Conservation (phyloP, 768 basidiomycete genomes). For the Lyophyllum semitale region DNA sequence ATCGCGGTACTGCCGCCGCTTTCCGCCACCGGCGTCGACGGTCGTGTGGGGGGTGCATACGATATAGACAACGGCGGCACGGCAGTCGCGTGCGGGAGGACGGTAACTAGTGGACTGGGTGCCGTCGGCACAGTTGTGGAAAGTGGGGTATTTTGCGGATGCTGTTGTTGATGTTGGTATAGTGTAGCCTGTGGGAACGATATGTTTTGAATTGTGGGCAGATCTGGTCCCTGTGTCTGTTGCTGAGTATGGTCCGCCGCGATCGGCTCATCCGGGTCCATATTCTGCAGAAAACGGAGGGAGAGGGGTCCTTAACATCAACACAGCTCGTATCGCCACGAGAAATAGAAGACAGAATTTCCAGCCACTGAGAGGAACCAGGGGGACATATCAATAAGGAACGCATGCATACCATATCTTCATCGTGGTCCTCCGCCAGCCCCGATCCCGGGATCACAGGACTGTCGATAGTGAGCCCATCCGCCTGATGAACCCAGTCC, state of each 20-base stretch:
- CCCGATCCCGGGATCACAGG: conserved; percentile 30
- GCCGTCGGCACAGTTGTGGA: conserved; percentile 5
- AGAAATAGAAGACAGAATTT: background rate
- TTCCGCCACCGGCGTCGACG: conserved; percentile 12
- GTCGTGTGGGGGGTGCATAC: conserved; percentile 14
- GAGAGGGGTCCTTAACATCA: background rate
- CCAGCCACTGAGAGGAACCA: background rate
- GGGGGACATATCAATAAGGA: background rate
- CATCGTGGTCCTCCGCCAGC: conserved; percentile 31
- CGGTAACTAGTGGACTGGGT: conserved; percentile 24
- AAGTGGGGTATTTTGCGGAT: conserved; percentile 11
- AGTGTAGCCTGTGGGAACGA: conserved; percentile 2
- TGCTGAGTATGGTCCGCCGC: background rate
- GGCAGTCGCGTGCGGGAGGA: conserved; percentile 31
- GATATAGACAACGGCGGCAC: conserved; percentile 19
- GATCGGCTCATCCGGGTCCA: conserved; percentile 25
- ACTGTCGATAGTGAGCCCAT: conserved; percentile 65
- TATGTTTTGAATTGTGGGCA: conserved; percentile 12
- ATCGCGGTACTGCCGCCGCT: conserved; percentile 7
- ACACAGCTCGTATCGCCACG: background rate
- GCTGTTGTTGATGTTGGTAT: background rate
- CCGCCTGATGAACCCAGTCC: conserved; percentile 77
- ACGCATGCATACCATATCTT: conserved; percentile 51
- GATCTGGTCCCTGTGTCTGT: conserved; percentile 5
- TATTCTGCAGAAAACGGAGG: conserved; percentile 19